A percentile compares a stretch with the other conserved stretches of the same genome.
These are phyloP conservation scores for Aegle marmelos DNA, from an alignment of 345 rosid genomes.

Conservation along the genomic window DNA sequence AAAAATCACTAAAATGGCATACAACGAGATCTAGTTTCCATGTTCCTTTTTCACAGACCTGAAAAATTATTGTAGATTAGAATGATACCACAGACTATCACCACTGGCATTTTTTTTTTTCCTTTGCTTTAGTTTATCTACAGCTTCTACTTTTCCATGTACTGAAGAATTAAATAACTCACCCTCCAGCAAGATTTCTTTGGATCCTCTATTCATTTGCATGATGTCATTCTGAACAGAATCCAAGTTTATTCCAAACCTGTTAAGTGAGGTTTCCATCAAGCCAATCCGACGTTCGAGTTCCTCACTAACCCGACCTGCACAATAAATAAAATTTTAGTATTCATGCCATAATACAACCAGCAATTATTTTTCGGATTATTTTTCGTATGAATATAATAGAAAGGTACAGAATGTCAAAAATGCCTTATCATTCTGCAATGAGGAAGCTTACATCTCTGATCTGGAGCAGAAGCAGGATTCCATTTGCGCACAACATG, in stretches of 20 bases:
- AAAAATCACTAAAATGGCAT: neutral
- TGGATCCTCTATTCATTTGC: conserved; percentile 80
- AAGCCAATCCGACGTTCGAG: conserved; percentile 64
- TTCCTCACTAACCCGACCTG: conserved; percentile 71
- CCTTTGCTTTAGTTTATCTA: neutral
- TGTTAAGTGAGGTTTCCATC: conserved; percentile 75
- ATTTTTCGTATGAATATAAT: neutral
- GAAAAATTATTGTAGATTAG: neutral
- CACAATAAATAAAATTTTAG: conserved; percentile 9
- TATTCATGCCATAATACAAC: neutral
- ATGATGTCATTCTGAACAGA: conserved; percentile 80
- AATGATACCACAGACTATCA: neutral
- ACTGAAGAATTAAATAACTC: conserved; percentile 28
- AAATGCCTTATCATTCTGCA: neutral
- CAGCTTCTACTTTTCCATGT: conserved; percentile 1
- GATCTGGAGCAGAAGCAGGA: conserved; percentile 39
- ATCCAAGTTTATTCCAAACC: conserved; percentile 73
- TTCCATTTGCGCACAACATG: conserved; percentile 57
- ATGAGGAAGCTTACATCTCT: conserved; percentile 42
- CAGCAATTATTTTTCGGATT: neutral
- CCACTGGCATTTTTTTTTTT: neutral
- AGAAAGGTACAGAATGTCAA: neutral
- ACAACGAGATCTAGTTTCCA: neutral
- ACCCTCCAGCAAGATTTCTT: conserved; percentile 68
- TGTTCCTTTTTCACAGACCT: neutral